These are phyloP conservation scores for Umbelopsis sp. DNA, from an alignment of 192 early-diverging fungal genomes.

Conservation along the genomic window DNA sequence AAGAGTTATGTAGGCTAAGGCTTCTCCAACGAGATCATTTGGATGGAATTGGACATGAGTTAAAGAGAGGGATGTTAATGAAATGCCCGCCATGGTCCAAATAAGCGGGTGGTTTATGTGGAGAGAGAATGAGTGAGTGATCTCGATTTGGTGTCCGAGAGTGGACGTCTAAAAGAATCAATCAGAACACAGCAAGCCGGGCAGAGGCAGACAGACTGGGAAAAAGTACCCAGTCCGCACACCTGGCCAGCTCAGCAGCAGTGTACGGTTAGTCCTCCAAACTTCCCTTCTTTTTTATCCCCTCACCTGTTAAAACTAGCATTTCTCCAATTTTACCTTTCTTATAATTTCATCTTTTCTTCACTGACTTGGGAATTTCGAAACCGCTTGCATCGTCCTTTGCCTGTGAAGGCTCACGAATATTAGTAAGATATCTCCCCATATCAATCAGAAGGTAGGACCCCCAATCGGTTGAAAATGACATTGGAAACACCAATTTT, in stretches of 20 bases:
- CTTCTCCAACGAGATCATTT: constrained; percentile 56
- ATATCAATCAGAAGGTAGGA: not conserved
- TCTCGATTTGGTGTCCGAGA: too few relatives aligned
- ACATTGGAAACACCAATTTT: not conserved
- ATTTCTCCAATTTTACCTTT: not conserved
- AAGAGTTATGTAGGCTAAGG: constrained; percentile 64
- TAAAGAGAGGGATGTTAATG: constrained; percentile 60
- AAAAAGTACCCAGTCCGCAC: not conserved
- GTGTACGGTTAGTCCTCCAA: not conserved
- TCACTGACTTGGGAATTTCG: not conserved
- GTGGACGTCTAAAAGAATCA: too few relatives aligned
- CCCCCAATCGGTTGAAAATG: not conserved
- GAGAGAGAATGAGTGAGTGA: not conserved
- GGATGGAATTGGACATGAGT: constrained; percentile 73
- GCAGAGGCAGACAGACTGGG: not conserved
- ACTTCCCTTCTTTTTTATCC: not conserved
- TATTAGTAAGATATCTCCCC: not conserved
- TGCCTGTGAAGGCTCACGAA: not conserved
- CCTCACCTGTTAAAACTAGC: not conserved
- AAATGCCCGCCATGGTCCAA: not conserved
- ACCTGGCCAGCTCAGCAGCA: not conserved
- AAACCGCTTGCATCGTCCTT: not conserved
- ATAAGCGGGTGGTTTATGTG: not conserved
- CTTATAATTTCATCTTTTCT: not conserved
- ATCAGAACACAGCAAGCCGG: too few relatives aligned